Evolutionary conservation across 2,329 filamentous ascomycete genomes (phyloP).

Genomic region (Colletotrichum sp.): DNA sequence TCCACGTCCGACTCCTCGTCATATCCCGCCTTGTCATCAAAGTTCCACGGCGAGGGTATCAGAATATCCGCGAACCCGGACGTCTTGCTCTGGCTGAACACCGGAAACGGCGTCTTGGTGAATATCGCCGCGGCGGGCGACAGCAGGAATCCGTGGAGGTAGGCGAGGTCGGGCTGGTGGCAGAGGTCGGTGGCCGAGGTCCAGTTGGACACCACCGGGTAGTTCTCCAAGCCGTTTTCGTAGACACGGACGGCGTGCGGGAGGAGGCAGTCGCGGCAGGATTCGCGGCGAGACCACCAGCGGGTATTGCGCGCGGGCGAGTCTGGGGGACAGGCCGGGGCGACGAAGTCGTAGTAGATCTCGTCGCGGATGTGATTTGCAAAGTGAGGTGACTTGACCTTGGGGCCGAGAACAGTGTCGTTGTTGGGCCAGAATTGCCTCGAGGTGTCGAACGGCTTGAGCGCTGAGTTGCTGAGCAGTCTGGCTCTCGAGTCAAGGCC

Average conservation of each 20-base stretch:
- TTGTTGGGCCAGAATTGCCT: constrained; percentile 18
- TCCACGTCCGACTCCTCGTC: constrained; percentile 41
- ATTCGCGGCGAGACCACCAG: constrained; percentile 42
- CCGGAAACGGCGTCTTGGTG: constrained; percentile 48
- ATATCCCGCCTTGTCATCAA: constrained; percentile 40
- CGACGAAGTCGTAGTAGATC: constrained; percentile 40
- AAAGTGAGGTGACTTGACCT: constrained; percentile 20
- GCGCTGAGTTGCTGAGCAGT: not conserved
- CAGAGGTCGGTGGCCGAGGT: constrained; percentile 44
- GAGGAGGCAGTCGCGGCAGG: constrained; percentile 34
- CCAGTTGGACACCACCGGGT: constrained; percentile 38
- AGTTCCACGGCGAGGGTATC: constrained; percentile 39
- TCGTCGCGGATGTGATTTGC: constrained; percentile 23
- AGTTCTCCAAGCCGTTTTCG: constrained; percentile 29
- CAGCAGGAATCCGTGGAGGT: constrained; percentile 56
- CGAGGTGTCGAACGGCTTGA: not conserved
- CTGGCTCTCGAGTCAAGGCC: not conserved
- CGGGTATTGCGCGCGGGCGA: constrained; percentile 43
- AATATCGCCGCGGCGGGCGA: constrained; percentile 35
- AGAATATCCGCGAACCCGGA: constrained; percentile 59
- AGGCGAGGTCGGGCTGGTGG: constrained; percentile 49
- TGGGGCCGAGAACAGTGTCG: not conserved
- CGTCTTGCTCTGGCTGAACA: constrained; percentile 61
- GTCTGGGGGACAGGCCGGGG: constrained; percentile 47
- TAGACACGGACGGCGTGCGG: constrained; percentile 36